A percentile compares a stretch with the other conserved stretches of the same genome.
Conservation (phyloP, 768 basidiomycete genomes). For the Chalciporus pseudorubinellus region DNA sequence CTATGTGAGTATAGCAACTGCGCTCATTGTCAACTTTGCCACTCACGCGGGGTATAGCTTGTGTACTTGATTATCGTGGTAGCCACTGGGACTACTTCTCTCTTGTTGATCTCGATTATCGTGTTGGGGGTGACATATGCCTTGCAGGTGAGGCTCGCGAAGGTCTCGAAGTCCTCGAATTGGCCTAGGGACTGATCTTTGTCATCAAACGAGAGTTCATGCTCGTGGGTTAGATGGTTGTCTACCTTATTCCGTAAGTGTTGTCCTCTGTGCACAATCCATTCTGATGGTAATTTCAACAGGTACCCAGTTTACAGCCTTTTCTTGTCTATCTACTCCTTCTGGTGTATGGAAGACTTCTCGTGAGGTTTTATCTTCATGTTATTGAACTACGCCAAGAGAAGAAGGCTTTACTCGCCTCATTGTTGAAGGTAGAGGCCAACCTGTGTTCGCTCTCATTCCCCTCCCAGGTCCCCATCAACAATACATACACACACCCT, state of each 20-base stretch:
- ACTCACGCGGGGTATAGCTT: too few relatives aligned
- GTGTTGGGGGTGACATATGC: constrained; percentile 94
- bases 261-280: too few relatives aligned
- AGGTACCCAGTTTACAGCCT: constrained; percentile 94
- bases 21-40: too few relatives aligned
- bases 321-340: constrained; percentile 92
- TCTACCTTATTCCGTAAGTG: constrained; percentile 80
- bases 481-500: constrained; percentile 14
- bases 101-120: constrained; percentile 84
- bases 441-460: constrained; percentile 38
- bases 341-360: constrained; percentile 99
- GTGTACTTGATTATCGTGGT: constrained; percentile 63
- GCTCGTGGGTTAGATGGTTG: constrained; percentile 66
- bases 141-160: constrained; percentile 60
- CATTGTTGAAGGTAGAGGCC: constrained; percentile 44
- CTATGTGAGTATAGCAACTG: constrained; percentile 57
- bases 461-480: constrained; percentile 26
- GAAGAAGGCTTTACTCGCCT: constrained; percentile 43
- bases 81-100: constrained; percentile 61
- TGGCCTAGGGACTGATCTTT: constrained; percentile 77
- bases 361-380: constrained; percentile 72
- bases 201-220: constrained; percentile 97
- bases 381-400: constrained; percentile 47
- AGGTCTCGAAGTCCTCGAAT: background rate
- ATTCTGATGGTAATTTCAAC: background rate